Evolutionary conservation across 192 early-diverging fungal genomes (phyloP).

Genomic region (Umbelopsis sp.): DNA sequence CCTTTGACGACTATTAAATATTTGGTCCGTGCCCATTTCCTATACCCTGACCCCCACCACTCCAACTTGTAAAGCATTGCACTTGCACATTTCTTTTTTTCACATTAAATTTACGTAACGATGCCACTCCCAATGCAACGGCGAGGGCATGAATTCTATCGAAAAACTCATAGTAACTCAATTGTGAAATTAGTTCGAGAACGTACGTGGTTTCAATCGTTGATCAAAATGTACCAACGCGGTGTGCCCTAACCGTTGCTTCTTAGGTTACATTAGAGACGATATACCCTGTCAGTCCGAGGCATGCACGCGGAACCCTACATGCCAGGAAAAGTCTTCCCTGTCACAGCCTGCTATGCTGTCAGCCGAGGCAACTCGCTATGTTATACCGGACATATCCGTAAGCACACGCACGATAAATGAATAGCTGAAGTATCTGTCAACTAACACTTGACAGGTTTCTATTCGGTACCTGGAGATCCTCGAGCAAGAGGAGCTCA

Average conservation of each 20-base stretch:
- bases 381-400: slow-evolving; percentile 56
- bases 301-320: slow-evolving; percentile 39
- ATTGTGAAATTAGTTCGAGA: slow-evolving; percentile 58
- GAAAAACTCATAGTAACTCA: slow-evolving; percentile 53
- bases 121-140: slow-evolving; percentile 6
- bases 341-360: slow-evolving; percentile 44
- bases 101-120: not conserved
- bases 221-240: not conserved
- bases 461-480: slow-evolving; percentile 66
- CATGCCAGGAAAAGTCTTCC: slow-evolving; percentile 34
- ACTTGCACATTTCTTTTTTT: not conserved
- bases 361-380: slow-evolving; percentile 39
- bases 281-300: slow-evolving; percentile 62
- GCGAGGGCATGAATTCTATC: slow-evolving; percentile 37
- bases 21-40: not conserved
- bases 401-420: slow-evolving; percentile 28
- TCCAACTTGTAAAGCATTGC: not conserved
- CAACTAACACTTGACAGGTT: slow-evolving; percentile 30
- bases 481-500: slow-evolving; percentile 67
- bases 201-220: slow-evolving; percentile 36
- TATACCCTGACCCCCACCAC: not conserved
- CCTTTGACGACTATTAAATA: not conserved
- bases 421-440: not conserved
- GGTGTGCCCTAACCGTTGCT: not conserved
- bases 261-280: slow-evolving; percentile 54